Percentiles rank a stretch among this genome's conserved stretches.
Conservation (phyloP, 345 rosid species). For the Hibiscus mutabilis region DNA sequence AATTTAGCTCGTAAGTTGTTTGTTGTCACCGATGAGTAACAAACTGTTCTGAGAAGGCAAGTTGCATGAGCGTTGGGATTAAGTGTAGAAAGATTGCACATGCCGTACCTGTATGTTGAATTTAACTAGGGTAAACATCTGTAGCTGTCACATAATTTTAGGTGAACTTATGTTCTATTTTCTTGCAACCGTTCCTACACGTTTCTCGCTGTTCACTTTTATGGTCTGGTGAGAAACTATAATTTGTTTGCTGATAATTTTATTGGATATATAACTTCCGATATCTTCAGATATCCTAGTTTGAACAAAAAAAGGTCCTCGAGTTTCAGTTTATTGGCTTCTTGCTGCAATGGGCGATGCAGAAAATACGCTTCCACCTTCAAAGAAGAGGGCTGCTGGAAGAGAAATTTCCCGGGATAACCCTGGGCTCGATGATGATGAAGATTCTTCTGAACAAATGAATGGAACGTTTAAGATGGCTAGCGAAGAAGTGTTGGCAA, state of each 20-base stretch:
- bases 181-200: neutral
- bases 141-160: neutral
- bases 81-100: neutral
- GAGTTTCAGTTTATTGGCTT: neutral
- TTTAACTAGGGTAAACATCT: neutral
- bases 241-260: neutral
- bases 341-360: constrained; percentile 28
- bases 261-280: neutral
- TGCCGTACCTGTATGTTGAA: too few relatives aligned
- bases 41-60: neutral
- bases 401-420: constrained; percentile 76
- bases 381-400: constrained; percentile 27
- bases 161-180: neutral
- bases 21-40: neutral
- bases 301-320: neutral
- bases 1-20: neutral
- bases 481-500: neutral
- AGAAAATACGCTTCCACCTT: constrained; percentile 3
- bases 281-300: neutral
- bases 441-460: constrained; percentile 47
- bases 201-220: neutral
- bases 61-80: neutral
- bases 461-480: constrained; percentile 68
- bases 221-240: neutral
- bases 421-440: constrained; percentile 83